Evolutionary conservation across 1,284 basidiomycete species (phyloP).

Genomic region (Schizophyllum commune): DNA sequence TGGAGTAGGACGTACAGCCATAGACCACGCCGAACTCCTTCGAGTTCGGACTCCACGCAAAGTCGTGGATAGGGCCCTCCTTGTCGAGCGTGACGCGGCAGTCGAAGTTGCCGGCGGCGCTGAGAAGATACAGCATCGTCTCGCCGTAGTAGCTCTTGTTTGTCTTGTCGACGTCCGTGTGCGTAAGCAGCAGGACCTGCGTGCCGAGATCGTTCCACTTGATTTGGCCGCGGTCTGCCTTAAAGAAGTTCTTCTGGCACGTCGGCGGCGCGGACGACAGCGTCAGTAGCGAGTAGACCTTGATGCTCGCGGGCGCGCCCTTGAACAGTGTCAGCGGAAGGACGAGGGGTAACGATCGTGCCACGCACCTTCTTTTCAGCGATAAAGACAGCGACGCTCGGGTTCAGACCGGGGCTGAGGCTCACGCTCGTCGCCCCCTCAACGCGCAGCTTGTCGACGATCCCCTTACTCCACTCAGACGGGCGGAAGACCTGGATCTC

Average conservation of each 20-base stretch:
- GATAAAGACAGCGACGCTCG: conserved; percentile 83
- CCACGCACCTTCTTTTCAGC: conserved; percentile 81
- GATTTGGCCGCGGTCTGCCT: conserved; percentile 89
- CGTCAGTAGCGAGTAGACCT: conserved; percentile 72
- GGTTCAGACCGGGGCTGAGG: conserved; percentile 79
- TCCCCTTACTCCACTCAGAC: conserved; percentile 69
- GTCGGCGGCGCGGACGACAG: conserved; percentile 49
- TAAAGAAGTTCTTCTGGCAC: conserved; percentile 90
- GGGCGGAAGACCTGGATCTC: conserved; percentile 90
- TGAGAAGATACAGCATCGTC: conserved; percentile 90
- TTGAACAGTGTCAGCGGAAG: conserved; percentile 18
- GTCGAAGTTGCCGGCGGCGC: conserved; percentile 93
- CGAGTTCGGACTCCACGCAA: conserved; percentile 94
- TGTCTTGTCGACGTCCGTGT: conserved; percentile 94
- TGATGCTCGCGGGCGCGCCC: conserved; percentile 89
- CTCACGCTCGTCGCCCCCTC: conserved; percentile 75
- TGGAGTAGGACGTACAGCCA: conserved; percentile 63
- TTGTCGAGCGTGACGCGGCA: conserved; percentile 91
- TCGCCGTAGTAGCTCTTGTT: conserved; percentile 99
- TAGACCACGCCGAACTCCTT: conserved; percentile 96
- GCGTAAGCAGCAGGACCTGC: conserved; percentile 82
- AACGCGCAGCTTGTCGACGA: conserved; percentile 75
- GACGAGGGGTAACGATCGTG: not conserved
- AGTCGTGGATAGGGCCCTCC: conserved; percentile 97
- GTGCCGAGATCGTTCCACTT: conserved; percentile 96